Evolutionary conservation across 2,329 filamentous ascomycete species (phyloP).

Genomic region (Monosporascus sp.): DNA sequence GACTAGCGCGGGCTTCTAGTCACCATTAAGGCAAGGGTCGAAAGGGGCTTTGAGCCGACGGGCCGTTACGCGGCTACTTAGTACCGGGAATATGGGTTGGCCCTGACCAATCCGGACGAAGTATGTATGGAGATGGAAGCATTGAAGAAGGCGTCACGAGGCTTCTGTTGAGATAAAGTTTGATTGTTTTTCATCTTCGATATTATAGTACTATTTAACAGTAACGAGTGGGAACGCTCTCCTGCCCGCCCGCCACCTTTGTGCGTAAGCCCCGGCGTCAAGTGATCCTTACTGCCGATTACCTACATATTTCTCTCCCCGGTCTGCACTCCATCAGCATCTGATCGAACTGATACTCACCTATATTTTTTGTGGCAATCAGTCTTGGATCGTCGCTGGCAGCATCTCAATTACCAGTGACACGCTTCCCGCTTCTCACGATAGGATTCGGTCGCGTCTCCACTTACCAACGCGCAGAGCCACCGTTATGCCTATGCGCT

Average conservation of each 20-base stretch:
- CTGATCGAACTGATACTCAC: too few species aligned
- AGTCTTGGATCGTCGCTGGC: too few species aligned
- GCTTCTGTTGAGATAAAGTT: background rate
- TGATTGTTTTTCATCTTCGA: background rate
- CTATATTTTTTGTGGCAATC: too few species aligned
- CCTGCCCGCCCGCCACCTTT: too few species aligned
- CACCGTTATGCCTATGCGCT: background rate
- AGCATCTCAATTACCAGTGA: too few species aligned
- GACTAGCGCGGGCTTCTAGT: too few species aligned
- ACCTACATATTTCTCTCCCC: too few species aligned
- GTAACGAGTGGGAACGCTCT: background rate
- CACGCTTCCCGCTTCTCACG: too few species aligned
- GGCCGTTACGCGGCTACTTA: too few species aligned
- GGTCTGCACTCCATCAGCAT: too few species aligned
- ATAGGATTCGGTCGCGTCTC: background rate
- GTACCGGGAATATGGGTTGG: background rate
- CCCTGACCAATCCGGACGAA: background rate
- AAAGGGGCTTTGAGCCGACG: too few species aligned
- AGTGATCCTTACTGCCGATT: background rate
- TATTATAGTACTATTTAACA: background rate
- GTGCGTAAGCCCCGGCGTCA: slow-evolving; percentile 10
- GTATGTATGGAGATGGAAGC: background rate
- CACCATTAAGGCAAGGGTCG: too few species aligned
- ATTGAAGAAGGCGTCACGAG: background rate
- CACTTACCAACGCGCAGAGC: background rate